A percentile compares a stretch with the other conserved stretches of the same genome.
These are phyloP conservation scores for Rhododendron molle DNA, from an alignment of 148 eudicot genomes.

Conservation along the genomic window DNA sequence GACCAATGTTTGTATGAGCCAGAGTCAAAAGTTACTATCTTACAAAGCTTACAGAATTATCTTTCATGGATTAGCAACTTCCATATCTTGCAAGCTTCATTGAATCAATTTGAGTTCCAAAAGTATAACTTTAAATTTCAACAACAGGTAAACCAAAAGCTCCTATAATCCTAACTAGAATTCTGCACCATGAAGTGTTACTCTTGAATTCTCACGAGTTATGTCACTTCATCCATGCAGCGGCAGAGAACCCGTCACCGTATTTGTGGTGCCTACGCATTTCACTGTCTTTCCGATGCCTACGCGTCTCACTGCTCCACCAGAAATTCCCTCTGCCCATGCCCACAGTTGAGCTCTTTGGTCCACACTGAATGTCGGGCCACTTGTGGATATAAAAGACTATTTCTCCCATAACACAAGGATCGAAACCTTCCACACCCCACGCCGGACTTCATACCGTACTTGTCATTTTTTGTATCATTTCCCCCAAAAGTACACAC, in stretches of 20 bases:
- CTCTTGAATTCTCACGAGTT: background rate
- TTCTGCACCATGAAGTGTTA: background rate
- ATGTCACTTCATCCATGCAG: background rate
- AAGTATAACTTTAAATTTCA: background rate
- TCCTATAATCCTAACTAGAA: background rate
- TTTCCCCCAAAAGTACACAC: too few species aligned
- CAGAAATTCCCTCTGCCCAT: background rate
- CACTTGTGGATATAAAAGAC: too few species aligned
- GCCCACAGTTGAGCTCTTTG: too few species aligned
- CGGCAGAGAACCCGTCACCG: background rate
- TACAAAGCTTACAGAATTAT: background rate
- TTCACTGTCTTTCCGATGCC: background rate
- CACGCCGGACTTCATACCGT: too few species aligned
- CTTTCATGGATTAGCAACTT: background rate
- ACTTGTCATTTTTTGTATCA: too few species aligned
- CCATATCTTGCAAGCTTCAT: background rate
- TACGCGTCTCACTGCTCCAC: background rate
- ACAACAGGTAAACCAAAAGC: background rate
- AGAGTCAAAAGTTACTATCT: background rate
- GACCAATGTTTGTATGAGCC: background rate
- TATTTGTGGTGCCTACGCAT: too few species aligned
- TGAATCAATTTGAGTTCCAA: background rate
- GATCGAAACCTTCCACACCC: background rate
- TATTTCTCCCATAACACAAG: background rate
- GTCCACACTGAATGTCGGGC: too few species aligned